Evolutionary conservation across 805 yeast species (phyloP).

Genomic region (Wickerhamiella australiensis): DNA sequence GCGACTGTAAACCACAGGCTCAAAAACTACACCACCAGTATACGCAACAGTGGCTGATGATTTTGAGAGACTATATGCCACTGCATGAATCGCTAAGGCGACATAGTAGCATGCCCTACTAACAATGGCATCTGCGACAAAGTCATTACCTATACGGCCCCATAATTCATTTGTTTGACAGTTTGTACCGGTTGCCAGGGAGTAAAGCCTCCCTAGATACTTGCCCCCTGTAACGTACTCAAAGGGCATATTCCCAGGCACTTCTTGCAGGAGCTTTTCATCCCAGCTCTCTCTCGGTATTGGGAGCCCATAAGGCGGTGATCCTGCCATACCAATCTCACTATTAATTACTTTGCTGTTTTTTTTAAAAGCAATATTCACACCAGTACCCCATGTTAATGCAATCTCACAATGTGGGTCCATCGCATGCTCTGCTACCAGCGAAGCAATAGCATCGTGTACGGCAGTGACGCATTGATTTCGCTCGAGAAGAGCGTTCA

Average conservation of each 20-base stretch:
- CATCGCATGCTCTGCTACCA: constrained; percentile 18
- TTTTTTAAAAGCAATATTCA: constrained; percentile 14
- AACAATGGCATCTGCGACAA: constrained; percentile 14
- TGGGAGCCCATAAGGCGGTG: background rate
- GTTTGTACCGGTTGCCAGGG: constrained; percentile 1
- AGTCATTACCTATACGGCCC: background rate
- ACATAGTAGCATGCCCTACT: constrained; percentile 17
- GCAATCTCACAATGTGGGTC: constrained; percentile 17
- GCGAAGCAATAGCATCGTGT: constrained; percentile 22
- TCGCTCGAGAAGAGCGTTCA: constrained; percentile 12
- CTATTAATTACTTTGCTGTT: background rate
- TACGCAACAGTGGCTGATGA: constrained; percentile 14
- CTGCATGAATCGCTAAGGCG: constrained; percentile 17
- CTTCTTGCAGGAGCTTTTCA: background rate
- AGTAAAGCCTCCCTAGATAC: constrained; percentile 5
- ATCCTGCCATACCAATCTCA: constrained; percentile 9
- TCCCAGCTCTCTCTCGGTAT: background rate
- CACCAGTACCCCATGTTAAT: constrained; percentile 23
- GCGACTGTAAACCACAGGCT: constrained; percentile 15
- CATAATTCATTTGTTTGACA: background rate
- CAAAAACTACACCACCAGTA: constrained; percentile 21
- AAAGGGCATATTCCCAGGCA: background rate
- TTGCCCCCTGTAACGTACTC: constrained; percentile 9
- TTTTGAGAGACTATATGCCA: background rate
- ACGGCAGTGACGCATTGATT: constrained; percentile 12